Conservation (phyloP, 2,329 filamentous ascomycete species). For the Aspergillus hortae region DNA sequence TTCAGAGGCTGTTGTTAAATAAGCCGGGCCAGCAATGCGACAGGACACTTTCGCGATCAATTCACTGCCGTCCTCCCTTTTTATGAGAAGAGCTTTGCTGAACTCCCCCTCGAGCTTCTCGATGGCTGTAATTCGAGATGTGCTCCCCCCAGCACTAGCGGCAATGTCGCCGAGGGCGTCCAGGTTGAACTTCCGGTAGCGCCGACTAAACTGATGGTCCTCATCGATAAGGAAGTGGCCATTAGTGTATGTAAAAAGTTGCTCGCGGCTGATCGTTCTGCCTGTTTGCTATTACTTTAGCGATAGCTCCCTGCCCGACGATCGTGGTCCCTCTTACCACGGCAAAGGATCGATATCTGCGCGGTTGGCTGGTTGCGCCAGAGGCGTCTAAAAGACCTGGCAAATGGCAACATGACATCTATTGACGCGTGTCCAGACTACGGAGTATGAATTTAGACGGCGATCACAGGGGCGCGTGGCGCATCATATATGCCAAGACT, state of each 20-base stretch:
- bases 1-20: conserved; percentile 28
- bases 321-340: no score
- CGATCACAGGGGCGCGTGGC: no score
- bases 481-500: no score
- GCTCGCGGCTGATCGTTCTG: conserved; percentile 16
- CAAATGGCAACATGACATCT: no score
- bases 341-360: no score
- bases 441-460: no score
- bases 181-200: conserved; percentile 22
- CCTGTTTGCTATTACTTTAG: conserved; percentile 9
- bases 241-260: conserved; percentile 27
- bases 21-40: conserved; percentile 25
- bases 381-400: no score
- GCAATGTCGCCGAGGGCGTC: conserved; percentile 20
- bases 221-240: conserved; percentile 26
- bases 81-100: conserved; percentile 30
- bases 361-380: no score
- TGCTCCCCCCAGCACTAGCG: conserved; percentile 7
- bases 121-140: conserved; percentile 15
- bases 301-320: no score
- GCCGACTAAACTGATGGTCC: conserved; percentile 17
- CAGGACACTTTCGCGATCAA: conserved; percentile 32
- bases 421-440: no score
- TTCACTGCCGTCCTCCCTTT: conserved; percentile 23
- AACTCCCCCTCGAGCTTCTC: conserved; percentile 29